phyloP scores from a whole-genome alignment of 2,329 filamentous ascomycete genomes.

The Exophiala mesophila region DNA sequence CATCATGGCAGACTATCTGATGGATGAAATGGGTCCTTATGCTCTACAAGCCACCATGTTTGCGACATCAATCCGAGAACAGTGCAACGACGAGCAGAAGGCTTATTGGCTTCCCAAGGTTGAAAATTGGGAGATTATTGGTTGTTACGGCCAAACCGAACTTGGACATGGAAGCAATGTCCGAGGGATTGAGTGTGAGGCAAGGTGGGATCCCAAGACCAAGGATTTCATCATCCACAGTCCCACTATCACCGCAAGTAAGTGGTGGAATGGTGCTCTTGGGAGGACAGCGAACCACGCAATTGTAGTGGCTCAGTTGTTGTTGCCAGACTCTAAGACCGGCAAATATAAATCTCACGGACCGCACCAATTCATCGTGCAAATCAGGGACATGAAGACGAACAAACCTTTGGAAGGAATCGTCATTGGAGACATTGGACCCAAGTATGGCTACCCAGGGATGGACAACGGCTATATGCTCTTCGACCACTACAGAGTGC shows the following conservation, averaged over 20 bases:
- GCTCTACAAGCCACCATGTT: slow-evolving; percentile 49
- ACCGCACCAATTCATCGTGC: slow-evolving; percentile 50
- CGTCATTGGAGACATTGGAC: slow-evolving; percentile 51
- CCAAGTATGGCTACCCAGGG: slow-evolving; percentile 51
- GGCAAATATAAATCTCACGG: slow-evolving; percentile 42
- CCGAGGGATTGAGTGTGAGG: slow-evolving; percentile 45
- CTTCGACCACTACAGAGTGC: slow-evolving; percentile 44
- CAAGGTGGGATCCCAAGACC: slow-evolving; percentile 42
- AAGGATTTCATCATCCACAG: slow-evolving; percentile 49
- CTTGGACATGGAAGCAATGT: slow-evolving; percentile 52
- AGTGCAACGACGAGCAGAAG: slow-evolving; percentile 45
- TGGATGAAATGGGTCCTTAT: slow-evolving; percentile 51
- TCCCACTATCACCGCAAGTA: slow-evolving; percentile 48
- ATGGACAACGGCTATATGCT: slow-evolving; percentile 54
- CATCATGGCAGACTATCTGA: slow-evolving; percentile 49
- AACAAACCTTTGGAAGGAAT: slow-evolving; percentile 46
- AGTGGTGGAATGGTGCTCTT: slow-evolving; percentile 53
- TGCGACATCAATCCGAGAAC: slow-evolving; percentile 47
- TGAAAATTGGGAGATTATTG: slow-evolving; percentile 47
- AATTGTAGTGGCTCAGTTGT: slow-evolving; percentile 50
- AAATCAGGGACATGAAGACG: slow-evolving; percentile 47
- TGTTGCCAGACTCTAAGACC: slow-evolving; percentile 36
- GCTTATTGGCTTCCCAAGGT: slow-evolving; percentile 48
- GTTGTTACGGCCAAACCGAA: slow-evolving; percentile 50
- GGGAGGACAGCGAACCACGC: slow-evolving; percentile 52